Conservation (phyloP, 805 yeast genomes). For the Candida ponderosae region DNA sequence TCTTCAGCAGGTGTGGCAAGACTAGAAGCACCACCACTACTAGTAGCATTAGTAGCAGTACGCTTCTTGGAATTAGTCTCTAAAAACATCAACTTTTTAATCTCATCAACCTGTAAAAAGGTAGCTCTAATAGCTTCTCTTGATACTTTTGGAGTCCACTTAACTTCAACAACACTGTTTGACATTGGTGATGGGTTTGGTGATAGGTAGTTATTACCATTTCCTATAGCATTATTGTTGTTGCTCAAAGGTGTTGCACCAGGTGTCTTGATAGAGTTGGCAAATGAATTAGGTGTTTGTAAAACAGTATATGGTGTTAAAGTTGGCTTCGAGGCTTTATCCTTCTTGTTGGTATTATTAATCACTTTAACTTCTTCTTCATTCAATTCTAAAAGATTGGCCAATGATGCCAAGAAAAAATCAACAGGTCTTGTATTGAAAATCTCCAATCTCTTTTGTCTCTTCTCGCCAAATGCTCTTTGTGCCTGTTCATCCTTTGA, state of each 20-base stretch:
- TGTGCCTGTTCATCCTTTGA: slow-evolving; percentile 10
- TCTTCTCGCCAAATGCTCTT: slow-evolving; percentile 12
- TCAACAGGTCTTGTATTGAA: slow-evolving; percentile 13
- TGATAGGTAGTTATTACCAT: slow-evolving; percentile 12
- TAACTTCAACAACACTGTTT: slow-evolving; percentile 4
- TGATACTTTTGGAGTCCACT: slow-evolving; percentile 16
- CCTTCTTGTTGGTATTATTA: slow-evolving; percentile 10
- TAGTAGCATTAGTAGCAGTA: neutral
- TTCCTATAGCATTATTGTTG: slow-evolving; percentile 1
- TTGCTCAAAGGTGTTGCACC: slow-evolving; percentile 6
- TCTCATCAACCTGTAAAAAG: slow-evolving; percentile 12
- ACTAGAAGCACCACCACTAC: no score
- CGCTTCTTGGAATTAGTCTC: slow-evolving; percentile 1
- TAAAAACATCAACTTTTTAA: slow-evolving; percentile 10
- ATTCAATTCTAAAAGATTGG: slow-evolving; percentile 15
- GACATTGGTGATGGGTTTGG: slow-evolving; percentile 16
- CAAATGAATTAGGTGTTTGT: slow-evolving; percentile 21
- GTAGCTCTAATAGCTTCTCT: slow-evolving; percentile 16
- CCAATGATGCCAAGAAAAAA: slow-evolving; percentile 18
- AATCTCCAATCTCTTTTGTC: slow-evolving; percentile 15
- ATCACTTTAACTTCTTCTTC: slow-evolving; percentile 19
- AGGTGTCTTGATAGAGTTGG: slow-evolving; percentile 19
- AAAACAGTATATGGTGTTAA: slow-evolving; percentile 21
- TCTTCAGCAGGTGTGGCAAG: neutral
- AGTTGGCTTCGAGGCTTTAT: slow-evolving; percentile 8